Percentiles rank a stretch among this genome's conserved stretches.
Evolutionary conservation across 2,329 filamentous ascomycete genomes (phyloP).

Genomic region (Hirsutella rhossiliensis): DNA sequence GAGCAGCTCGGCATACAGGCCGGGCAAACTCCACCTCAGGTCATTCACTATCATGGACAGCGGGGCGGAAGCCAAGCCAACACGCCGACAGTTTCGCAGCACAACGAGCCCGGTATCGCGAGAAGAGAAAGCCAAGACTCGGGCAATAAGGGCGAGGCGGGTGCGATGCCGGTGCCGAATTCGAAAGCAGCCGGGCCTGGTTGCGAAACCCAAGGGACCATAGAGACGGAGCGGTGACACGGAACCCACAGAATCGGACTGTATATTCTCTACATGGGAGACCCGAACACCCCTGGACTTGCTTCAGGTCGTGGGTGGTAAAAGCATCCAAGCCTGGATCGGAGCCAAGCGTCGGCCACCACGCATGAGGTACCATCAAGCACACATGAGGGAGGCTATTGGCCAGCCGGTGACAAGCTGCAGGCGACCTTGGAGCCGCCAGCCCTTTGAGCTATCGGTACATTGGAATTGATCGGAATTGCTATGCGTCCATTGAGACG

Average conservation of each 20-base stretch:
- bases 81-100: conserved; percentile 44
- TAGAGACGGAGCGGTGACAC: not conserved
- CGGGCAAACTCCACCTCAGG: conserved; percentile 51
- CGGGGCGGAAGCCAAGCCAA: conserved; percentile 55
- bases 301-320: too few relatives aligned
- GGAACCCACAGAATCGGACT: not conserved
- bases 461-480: too few relatives aligned
- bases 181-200: conserved; percentile 5
- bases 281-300: too few relatives aligned
- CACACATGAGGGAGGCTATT: too few relatives aligned
- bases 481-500: too few relatives aligned
- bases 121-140: conserved; percentile 37
- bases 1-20: conserved; percentile 50
- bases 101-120: conserved; percentile 34
- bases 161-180: conserved; percentile 16
- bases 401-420: too few relatives aligned
- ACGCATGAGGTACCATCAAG: too few relatives aligned
- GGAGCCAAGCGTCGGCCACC: too few relatives aligned
- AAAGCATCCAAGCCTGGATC: too few relatives aligned
- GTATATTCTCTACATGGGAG: too few relatives aligned
- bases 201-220: conserved; percentile 1
- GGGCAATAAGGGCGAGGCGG: conserved; percentile 25
- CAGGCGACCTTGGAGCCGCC: too few relatives aligned
- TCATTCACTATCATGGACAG: conserved; percentile 56
- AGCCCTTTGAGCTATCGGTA: too few relatives aligned